phyloP scores from a whole-genome alignment of 2,329 filamentous ascomycete species.

The Aphanocladium album region DNA sequence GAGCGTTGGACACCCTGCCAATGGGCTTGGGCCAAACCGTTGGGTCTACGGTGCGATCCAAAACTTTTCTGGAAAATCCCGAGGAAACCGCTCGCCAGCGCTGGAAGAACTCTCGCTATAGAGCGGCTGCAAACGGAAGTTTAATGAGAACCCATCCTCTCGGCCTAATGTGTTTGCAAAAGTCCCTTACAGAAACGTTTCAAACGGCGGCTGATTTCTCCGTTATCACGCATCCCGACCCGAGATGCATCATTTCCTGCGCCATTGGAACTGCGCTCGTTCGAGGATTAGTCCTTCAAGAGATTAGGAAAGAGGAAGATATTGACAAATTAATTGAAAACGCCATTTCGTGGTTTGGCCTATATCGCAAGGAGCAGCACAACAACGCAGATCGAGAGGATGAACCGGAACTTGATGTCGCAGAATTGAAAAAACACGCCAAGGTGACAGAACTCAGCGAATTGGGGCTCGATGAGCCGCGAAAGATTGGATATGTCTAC shows the following conservation, averaged over 20 bases:
- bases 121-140: constrained; percentile 46
- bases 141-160: constrained; percentile 49
- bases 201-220: constrained; percentile 29
- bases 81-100: constrained; percentile 31
- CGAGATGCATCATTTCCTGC: constrained; percentile 45
- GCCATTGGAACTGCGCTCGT: constrained; percentile 43
- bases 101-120: constrained; percentile 36
- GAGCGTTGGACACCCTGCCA: constrained; percentile 40
- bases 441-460: constrained; percentile 31
- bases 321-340: constrained; percentile 37
- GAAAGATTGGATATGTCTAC: constrained; percentile 35
- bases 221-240: constrained; percentile 45
- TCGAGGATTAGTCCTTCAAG: constrained; percentile 40
- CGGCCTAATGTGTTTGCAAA: constrained; percentile 38
- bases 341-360: constrained; percentile 35
- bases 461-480: constrained; percentile 39
- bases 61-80: constrained; percentile 36
- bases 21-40: constrained; percentile 45
- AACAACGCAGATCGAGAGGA: constrained; percentile 22
- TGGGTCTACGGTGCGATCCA: constrained; percentile 36
- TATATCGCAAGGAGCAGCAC: constrained; percentile 15
- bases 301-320: constrained; percentile 34
- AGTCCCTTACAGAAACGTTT: constrained; percentile 38
- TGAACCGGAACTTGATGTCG: constrained; percentile 31
- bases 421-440: constrained; percentile 29